Conservation (phyloP, 2,329 filamentous ascomycete species). For the Penicillium sumatraense region DNA sequence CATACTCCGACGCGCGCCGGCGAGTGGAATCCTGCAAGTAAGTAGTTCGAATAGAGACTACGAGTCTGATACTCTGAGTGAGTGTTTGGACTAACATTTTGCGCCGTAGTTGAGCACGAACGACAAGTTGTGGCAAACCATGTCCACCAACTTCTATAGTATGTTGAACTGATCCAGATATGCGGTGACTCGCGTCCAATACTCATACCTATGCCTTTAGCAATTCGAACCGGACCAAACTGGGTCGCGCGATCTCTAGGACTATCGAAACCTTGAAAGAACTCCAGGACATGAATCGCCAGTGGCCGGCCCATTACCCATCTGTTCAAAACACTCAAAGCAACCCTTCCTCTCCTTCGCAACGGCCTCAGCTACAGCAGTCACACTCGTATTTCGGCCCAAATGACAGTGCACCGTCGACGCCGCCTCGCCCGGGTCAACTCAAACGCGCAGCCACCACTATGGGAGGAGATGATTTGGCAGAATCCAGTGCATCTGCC, state of each 20-base stretch:
- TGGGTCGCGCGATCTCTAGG: constrained; percentile 85
- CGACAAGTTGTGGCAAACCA: constrained; percentile 75
- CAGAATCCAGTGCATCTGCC: constrained; percentile 75
- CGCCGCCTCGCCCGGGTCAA: constrained; percentile 53
- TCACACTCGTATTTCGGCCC: constrained; percentile 41
- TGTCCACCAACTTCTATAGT: constrained; percentile 89
- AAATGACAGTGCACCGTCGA: constrained; percentile 27
- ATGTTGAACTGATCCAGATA: constrained; percentile 25
- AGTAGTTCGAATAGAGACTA: constrained; percentile 10
- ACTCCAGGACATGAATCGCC: constrained; percentile 84
- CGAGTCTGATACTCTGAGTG: too few relatives aligned
- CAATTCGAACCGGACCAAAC: constrained; percentile 84
- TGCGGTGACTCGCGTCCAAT: neutral
- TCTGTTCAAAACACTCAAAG: constrained; percentile 52
- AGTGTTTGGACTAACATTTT: neutral
- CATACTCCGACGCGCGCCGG: constrained; percentile 58
- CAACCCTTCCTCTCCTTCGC: constrained; percentile 31
- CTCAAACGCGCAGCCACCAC: constrained; percentile 75
- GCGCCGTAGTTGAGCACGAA: constrained; percentile 61
- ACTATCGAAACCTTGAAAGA: constrained; percentile 82
- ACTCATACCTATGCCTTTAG: constrained; percentile 38
- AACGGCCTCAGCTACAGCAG: constrained; percentile 42
- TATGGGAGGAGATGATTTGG: constrained; percentile 61
- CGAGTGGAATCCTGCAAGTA: constrained; percentile 51
- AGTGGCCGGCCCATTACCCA: constrained; percentile 95